These are phyloP conservation scores for Xylaria arbuscula DNA, from an alignment of 2,329 filamentous ascomycete genomes.

Conservation along the genomic window DNA sequence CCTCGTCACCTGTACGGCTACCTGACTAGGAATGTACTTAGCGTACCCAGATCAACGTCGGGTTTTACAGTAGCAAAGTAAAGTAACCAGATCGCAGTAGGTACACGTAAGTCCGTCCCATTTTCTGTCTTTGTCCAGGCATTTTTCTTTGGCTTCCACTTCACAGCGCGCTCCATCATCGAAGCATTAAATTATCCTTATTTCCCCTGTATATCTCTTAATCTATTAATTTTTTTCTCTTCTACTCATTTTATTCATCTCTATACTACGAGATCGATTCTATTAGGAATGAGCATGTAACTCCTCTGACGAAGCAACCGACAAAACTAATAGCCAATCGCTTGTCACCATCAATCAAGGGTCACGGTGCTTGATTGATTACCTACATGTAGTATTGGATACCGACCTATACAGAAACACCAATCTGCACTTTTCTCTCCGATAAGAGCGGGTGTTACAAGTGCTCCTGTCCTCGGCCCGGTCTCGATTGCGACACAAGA, in stretches of 20 bases:
- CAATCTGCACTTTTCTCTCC: not conserved
- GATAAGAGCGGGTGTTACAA: not conserved
- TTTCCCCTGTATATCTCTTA: not conserved
- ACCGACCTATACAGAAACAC: not conserved
- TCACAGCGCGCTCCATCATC: not conserved
- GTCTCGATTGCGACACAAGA: not conserved
- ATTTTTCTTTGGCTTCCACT: not conserved
- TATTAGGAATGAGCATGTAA: not conserved
- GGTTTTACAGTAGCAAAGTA: not conserved
- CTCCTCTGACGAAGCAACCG: not conserved
- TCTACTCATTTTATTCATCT: not conserved
- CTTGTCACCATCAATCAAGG: not conserved
- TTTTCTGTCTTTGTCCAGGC: not conserved
- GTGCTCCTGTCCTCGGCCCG: not conserved
- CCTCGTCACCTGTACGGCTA: too few relatives aligned
- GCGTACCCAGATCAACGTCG: too few relatives aligned
- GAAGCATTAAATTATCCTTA: not conserved
- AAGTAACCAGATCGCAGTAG: not conserved
- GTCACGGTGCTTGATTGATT: not conserved
- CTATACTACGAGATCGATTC: not conserved
- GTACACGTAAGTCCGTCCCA: not conserved
- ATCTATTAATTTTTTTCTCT: not conserved
- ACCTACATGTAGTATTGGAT: not conserved
- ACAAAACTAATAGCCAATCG: not conserved
- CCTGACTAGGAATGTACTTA: too few relatives aligned